Percentiles rank a stretch among this genome's conserved stretches.
Conservation (phyloP, 257 asterid species). For the Jacaranda mimosifolia region DNA sequence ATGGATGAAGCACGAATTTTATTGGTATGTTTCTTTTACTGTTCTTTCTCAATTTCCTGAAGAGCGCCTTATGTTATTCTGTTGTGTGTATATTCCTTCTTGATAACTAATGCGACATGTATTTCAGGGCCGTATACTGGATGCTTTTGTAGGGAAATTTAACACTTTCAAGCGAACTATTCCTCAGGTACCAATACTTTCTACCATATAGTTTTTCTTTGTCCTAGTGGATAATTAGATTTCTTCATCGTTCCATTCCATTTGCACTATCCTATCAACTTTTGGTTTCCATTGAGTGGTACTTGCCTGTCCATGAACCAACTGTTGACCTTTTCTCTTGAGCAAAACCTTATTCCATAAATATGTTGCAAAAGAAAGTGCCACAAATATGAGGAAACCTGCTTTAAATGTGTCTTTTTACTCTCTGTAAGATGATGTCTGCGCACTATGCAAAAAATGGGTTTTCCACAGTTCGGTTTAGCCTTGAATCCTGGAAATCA, state of each 20-base stretch:
- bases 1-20: conserved; percentile 97
- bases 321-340: background rate
- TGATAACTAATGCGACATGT: conserved; percentile 29
- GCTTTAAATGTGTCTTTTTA: background rate
- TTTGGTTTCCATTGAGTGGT: background rate
- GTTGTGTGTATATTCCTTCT: conserved; percentile 18
- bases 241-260: conserved; percentile 1
- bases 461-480: background rate
- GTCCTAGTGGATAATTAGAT: conserved; percentile 23
- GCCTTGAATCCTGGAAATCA: conserved; percentile 7
- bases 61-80: conserved; percentile 17
- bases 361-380: conserved; percentile 3
- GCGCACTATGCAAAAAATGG: background rate
- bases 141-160: conserved; percentile 98
- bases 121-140: conserved; percentile 94
- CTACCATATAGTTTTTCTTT: conserved; percentile 3
- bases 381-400: background rate
- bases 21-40: conserved; percentile 59
- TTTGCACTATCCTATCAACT: background rate
- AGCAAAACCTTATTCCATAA: background rate
- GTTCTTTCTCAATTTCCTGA: conserved; percentile 22
- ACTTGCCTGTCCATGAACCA: conserved; percentile 1
- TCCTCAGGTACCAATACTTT: conserved; percentile 80
- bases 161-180: conserved; percentile 95
- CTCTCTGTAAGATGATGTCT: background rate